Conservation (phyloP, 225 moss, liverwort and hornwort genomes). For the Bryoerythrophyllum caledonicum region DNA sequence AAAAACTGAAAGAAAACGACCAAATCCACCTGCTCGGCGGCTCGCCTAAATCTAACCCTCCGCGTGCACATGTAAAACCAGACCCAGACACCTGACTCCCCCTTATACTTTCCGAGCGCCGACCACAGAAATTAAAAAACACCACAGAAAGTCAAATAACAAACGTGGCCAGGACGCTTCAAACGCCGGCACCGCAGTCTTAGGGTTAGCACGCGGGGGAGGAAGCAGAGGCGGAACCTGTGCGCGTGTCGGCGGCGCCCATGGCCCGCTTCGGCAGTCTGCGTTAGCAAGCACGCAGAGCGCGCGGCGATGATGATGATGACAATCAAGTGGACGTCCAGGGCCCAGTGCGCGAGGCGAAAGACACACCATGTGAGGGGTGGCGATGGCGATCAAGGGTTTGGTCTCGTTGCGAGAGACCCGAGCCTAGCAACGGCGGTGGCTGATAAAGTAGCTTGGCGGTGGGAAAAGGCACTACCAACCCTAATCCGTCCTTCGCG, state of each 20-base stretch:
- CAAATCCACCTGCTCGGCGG: too few relatives aligned
- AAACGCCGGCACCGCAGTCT: neutral
- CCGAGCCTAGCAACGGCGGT: neutral
- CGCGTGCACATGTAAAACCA: neutral
- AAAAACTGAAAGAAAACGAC: neutral
- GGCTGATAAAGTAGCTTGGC: neutral
- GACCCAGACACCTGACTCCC: too few relatives aligned
- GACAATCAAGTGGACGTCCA: neutral
- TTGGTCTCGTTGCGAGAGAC: neutral
- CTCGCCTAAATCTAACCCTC: neutral
- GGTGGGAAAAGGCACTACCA: too few relatives aligned
- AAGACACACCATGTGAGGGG: neutral
- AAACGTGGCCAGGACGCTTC: too few relatives aligned
- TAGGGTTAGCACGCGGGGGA: neutral
- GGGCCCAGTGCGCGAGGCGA: neutral
- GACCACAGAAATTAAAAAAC: neutral
- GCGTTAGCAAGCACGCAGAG: neutral
- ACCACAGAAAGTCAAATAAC: too few relatives aligned
- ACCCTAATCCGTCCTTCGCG: too few relatives aligned
- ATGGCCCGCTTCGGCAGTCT: slow-evolving; percentile 34
- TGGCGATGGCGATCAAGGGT: neutral
- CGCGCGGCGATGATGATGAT: too few relatives aligned
- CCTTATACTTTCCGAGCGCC: too few relatives aligned
- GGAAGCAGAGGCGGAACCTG: slow-evolving; percentile 14
- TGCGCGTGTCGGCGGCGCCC: slow-evolving; percentile 38